A percentile compares a stretch with the other conserved stretches of the same genome.
These are phyloP conservation scores for Saccharomyces paradoxus DNA, from an alignment of 805 yeast species.

Conservation along the genomic window DNA sequence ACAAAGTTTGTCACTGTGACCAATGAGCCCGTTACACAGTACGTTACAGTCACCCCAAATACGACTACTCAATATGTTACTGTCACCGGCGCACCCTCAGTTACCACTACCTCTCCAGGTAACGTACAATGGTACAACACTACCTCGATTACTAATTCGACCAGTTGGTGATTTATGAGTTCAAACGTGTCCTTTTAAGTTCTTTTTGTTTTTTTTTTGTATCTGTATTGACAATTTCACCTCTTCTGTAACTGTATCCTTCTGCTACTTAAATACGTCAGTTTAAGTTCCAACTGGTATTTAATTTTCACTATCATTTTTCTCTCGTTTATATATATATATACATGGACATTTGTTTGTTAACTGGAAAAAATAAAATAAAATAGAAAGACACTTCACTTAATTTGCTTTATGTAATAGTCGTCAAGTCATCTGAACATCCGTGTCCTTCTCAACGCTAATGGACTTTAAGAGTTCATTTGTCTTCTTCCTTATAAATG, in stretches of 20 bases:
- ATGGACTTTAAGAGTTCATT: neutral
- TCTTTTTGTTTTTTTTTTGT: neutral
- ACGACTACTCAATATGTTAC: conserved; percentile 6
- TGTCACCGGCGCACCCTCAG: conserved; percentile 1
- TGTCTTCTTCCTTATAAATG: neutral
- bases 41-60: conserved; percentile 6
- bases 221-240: neutral
- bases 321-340: neutral
- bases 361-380: neutral
- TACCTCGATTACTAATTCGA: neutral
- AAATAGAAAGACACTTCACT: neutral
- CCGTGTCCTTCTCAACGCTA: neutral
- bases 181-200: neutral
- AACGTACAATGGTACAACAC: neutral
- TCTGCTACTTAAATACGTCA: neutral
- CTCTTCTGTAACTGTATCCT: neutral
- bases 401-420: neutral
- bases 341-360: neutral
- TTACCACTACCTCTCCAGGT: neutral
- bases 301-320: neutral
- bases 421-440: neutral
- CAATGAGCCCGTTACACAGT: conserved; percentile 11
- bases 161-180: neutral
- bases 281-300: neutral
- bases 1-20: conserved; percentile 19